Conservation (phyloP, 768 basidiomycete species). For the Rhodotorula kratochvilovae region DNA sequence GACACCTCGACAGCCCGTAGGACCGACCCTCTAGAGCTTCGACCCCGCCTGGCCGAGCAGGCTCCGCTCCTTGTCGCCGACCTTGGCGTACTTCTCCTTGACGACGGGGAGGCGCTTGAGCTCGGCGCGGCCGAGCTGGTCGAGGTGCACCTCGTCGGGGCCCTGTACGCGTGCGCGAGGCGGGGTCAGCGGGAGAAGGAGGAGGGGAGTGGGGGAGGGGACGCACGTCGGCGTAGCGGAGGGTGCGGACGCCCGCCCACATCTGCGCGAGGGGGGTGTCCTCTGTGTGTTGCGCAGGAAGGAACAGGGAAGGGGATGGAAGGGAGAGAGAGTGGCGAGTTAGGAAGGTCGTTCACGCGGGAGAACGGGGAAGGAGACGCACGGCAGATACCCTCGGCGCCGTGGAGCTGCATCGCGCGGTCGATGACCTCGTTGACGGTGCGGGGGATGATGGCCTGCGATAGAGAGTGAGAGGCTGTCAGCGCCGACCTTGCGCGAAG, state of each 20-base stretch:
- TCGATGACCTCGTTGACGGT: slow-evolving; percentile 87
- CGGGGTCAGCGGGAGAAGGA: slow-evolving; percentile 10
- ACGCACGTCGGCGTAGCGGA: slow-evolving; percentile 56
- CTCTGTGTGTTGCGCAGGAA: slow-evolving; percentile 51
- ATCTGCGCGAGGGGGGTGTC: slow-evolving; percentile 73
- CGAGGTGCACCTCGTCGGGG: slow-evolving; percentile 85
- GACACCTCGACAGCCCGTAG: too few species aligned
- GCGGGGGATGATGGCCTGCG: slow-evolving; percentile 85
- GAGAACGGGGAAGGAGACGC: background rate
- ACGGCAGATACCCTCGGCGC: slow-evolving; percentile 76
- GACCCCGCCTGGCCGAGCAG: background rate
- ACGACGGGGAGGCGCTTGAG: slow-evolving; percentile 69
- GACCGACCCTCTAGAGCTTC: background rate
- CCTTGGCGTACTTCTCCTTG: slow-evolving; percentile 14
- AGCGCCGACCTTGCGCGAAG: too few species aligned
- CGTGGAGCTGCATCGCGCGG: slow-evolving; percentile 90
- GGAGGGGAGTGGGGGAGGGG: background rate
- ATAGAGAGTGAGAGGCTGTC: too few species aligned
- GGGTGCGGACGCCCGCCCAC: slow-evolving; percentile 76
- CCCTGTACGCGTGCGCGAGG: slow-evolving; percentile 58
- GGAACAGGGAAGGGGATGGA: too few species aligned
- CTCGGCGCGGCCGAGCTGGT: slow-evolving; percentile 88
- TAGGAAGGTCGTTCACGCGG: background rate
- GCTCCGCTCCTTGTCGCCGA: background rate
- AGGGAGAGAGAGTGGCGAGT: background rate